Base-by-base conservation (phyloP, 306 rosid genomes). In the Cucurbita maxima region DNA sequence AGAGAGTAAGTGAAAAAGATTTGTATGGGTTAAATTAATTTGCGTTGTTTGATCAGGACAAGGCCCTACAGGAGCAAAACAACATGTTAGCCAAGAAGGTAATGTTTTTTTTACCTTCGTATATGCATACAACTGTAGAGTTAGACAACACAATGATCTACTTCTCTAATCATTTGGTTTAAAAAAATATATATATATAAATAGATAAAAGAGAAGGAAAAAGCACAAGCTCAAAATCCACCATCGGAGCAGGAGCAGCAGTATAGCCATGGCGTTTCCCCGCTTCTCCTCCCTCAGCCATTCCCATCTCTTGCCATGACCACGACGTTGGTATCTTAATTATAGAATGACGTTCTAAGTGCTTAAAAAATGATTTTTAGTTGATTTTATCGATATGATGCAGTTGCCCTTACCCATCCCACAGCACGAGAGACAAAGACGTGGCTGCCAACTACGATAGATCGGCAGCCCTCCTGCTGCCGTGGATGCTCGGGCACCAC, bases 171-270 rank as follows among this genome's bases (percentile, higher is more conserved):
- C 8, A 3, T 15, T 72, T 72, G 20, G 3, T 14, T 58, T 43
- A 0, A 55, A 55, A 19, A 55, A 8, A 55, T 8, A 51, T 51
- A 55, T 8, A 51, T 51, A 14, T 15, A 9, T 2, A 3, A 40
- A 38, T 74, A 90, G 96, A 86, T 88, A 18, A 94, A 84, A 74
- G 91, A 89, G 81, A 89, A 81, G 78, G 92, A 94, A 82, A 90
- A 82, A 77, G 79, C 36, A 4, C 3, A 66, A 58, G 73, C 78
- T 43, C 81, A 79, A 75, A 64, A 81, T 70, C 81, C 82, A 74
- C 77, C 57, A 58, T 41, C 6, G 71, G 81, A 77, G 20, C 61
- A 74, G 73, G 37, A 43, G 16, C 52, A 63, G 37, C 1, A 75
- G 60, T 57, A 44, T 54, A 79, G 73, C 53, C 75, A 81, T 48